Conservation (phyloP, 306 rosid species). For the Carpinus viminea region DNA sequence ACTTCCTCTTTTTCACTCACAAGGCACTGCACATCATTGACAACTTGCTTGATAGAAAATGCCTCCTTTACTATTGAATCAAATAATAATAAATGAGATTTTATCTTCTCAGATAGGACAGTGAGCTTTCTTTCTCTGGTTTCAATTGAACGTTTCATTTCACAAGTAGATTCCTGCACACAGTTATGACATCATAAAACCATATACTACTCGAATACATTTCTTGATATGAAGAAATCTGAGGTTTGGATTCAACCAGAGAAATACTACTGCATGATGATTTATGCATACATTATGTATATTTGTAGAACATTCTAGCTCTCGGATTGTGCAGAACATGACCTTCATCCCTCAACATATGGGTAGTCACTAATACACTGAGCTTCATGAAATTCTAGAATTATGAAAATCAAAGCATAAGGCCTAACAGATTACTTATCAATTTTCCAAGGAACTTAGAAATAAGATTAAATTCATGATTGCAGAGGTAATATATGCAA, state of each 20-base stretch:
- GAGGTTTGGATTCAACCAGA: not conserved
- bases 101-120: constrained; percentile 70
- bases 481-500: not conserved
- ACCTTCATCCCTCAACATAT: not conserved
- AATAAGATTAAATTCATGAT: not conserved
- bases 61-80: constrained; percentile 79
- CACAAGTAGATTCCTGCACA: constrained; percentile 63
- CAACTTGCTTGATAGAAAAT: constrained; percentile 50
- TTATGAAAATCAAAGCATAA: not conserved
- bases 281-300: not conserved
- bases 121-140: constrained; percentile 57
- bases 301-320: constrained; percentile 14
- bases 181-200: not conserved
- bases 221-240: not conserved
- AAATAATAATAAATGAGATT: constrained; percentile 55
- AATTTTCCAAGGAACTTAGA: not conserved
- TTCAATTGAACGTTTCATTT: constrained; percentile 55
- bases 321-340: not conserved
- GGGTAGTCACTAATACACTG: not conserved
- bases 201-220: not conserved
- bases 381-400: not conserved
- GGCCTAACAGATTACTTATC: not conserved
- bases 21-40: constrained; percentile 55
- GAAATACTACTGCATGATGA: not conserved
- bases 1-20: constrained; percentile 68